phyloP scores from a whole-genome alignment of 306 rosid species.

The Argentina anserina region DNA sequence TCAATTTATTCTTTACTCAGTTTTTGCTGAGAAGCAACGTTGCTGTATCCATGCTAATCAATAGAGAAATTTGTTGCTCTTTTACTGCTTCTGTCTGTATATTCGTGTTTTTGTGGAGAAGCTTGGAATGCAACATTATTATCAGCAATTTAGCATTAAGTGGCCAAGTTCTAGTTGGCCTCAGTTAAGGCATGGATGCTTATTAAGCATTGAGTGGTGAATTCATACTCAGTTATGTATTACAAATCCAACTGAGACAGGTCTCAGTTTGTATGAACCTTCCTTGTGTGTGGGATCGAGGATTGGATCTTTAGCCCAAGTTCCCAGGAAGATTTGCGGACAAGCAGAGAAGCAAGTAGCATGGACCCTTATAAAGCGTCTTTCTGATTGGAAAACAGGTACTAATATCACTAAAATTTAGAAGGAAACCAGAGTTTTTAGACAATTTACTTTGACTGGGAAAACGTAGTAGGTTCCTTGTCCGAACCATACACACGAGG shows the following conservation, averaged over 20 bases:
- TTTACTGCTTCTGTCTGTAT: neutral
- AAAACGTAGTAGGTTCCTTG: neutral
- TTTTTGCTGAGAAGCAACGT: constrained; percentile 7
- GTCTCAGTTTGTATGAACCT: neutral
- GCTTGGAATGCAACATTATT: neutral
- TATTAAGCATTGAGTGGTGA: neutral
- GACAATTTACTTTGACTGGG: neutral
- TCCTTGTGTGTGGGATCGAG: neutral
- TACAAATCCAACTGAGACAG: neutral
- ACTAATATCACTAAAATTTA: no score
- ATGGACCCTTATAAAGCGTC: neutral
- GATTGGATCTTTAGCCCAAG: neutral
- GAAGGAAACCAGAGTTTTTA: no score
- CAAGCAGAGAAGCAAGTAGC: neutral
- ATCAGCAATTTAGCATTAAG: neutral
- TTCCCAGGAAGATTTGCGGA: no score
- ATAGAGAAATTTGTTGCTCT: constrained; percentile 26
- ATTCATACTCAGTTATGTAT: neutral
- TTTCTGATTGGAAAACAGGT: neutral
- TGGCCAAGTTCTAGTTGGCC: neutral
- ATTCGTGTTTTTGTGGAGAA: neutral
- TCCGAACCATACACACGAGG: neutral
- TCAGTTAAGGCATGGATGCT: neutral
- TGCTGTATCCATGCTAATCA: constrained; percentile 30
- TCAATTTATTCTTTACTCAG: constrained; percentile 58